These are phyloP conservation scores for Lactifluus subvellereus DNA, from an alignment of 768 basidiomycete genomes.

Conservation along the genomic window DNA sequence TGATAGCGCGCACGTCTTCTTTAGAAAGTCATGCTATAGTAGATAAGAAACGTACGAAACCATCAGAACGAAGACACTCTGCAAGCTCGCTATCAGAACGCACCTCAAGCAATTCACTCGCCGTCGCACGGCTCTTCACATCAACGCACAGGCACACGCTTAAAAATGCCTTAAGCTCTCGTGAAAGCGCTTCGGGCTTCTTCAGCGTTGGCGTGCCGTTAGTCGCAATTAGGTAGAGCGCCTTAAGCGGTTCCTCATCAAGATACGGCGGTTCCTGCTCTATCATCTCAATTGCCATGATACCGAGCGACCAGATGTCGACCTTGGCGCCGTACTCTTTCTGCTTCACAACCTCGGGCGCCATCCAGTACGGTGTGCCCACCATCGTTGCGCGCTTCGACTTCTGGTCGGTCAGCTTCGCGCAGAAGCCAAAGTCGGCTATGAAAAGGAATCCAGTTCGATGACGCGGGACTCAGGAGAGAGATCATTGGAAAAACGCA, in stretches of 20 bases:
- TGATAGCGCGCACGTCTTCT: conserved; percentile 76
- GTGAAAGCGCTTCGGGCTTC: conserved; percentile 86
- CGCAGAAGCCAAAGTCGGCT: conserved; percentile 98
- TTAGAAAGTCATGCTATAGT: conserved; percentile 85
- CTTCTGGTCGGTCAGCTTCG: conserved; percentile 93
- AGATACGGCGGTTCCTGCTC: conserved; percentile 96
- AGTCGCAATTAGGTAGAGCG: conserved; percentile 92
- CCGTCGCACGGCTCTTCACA: conserved; percentile 87
- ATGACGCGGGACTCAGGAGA: not conserved
- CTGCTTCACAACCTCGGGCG: conserved; percentile 96
- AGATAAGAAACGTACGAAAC: conserved; percentile 4
- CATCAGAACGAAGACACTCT: conserved; percentile 18
- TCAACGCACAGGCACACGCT: conserved; percentile 99
- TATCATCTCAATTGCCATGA: conserved; percentile 99
- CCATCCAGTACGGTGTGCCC: conserved; percentile 98
- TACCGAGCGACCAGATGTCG: conserved; percentile 94
- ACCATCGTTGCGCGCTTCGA: conserved; percentile 99
- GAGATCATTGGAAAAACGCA: conserved; percentile 39
- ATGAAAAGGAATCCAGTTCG: not conserved
- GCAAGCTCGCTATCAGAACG: conserved; percentile 27
- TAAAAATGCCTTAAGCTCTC: conserved; percentile 92
- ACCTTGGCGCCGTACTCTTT: conserved; percentile 97
- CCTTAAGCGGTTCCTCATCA: conserved; percentile 92
- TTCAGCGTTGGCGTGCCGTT: conserved; percentile 98
- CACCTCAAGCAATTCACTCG: conserved; percentile 78